Percentiles rank a stretch among this genome's conserved stretches.
Evolutionary conservation across 495 filamentous ascomycete species (phyloP).

Genomic region (Parachaetomium inaequale): DNA sequence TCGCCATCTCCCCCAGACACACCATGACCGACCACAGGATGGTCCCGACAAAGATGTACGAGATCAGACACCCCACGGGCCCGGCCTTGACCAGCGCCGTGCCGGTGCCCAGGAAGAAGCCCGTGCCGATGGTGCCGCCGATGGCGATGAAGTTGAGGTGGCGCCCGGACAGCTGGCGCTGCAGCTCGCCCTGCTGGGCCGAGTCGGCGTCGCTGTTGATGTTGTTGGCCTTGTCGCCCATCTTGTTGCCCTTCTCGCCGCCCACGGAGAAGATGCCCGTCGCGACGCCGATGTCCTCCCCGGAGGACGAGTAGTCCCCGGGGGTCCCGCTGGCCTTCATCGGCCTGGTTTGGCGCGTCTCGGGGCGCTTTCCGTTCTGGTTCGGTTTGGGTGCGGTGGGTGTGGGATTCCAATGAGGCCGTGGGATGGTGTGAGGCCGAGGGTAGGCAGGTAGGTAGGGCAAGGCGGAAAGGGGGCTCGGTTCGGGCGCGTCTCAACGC

Average conservation of each 20-base stretch:
- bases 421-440: not conserved
- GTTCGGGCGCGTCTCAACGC: not conserved
- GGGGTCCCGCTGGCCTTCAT: constrained; percentile 1
- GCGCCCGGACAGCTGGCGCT: constrained; percentile 39
- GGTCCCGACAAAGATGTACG: constrained; percentile 65
- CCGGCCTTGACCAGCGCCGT: constrained; percentile 58
- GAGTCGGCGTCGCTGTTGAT: constrained; percentile 17
- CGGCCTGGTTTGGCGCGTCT: not conserved
- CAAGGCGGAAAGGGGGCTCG: not conserved
- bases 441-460: not conserved
- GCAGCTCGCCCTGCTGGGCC: constrained; percentile 24
- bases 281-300: constrained; percentile 1
- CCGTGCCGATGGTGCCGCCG: constrained; percentile 75
- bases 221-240: not conserved
- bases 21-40: constrained; percentile 61
- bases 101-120: constrained; percentile 70
- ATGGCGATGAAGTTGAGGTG: constrained; percentile 61
- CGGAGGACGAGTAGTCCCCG: constrained; percentile 15
- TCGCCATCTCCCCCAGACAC: constrained; percentile 65
- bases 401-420: too few species aligned
- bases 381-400: not conserved
- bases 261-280: not conserved
- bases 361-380: not conserved
- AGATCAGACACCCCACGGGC: constrained; percentile 64
- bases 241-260: constrained; percentile 7